Base-by-base conservation (phyloP, 495 filamentous ascomycete species). In the Xylaria acuta region DNA sequence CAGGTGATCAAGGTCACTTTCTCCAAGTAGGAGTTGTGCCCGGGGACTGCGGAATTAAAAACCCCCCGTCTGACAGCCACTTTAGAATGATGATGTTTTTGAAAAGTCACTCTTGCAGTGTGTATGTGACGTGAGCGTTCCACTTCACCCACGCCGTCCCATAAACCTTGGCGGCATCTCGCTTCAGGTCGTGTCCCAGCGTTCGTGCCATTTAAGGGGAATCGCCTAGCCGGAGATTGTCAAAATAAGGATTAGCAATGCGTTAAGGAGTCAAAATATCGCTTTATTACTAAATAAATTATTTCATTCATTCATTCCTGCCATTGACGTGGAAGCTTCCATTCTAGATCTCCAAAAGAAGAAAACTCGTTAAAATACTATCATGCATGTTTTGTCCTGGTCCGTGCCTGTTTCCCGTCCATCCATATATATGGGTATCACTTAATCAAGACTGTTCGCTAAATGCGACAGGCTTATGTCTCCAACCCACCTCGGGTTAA, bases 1-100 rank as follows among this genome's bases (percentile, higher is more conserved):
- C 51, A 54, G 22, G 51, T 54, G 3, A 54, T 54, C 51, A 54
- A 54, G 51, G 51, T 54, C 51, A 27, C 25, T 27, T 54, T 54
- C 25, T 54, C 51, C 22, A 54, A 54, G 25, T 54, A 30, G 5
- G 51, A 16, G 11, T 6, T 22, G 3, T 9, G n/a, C 7, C n/a
- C 3, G 22, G 22, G 22, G 30, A 27, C 4, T 54, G 9, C n/a
- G n/a, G n/a, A n/a, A n/a, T n/a, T n/a, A n/a, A n/a, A n/a, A n/a
- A n/a, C n/a, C n/a, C n/a, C n/a, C n/a, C n/a, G n/a, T n/a, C n/a
- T n/a, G n/a, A n/a, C n/a, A n/a, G n/a, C n/a, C n/a, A n/a, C n/a
- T n/a, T n/a, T n/a, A n/a, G n/a, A n/a, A n/a, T n/a, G n/a, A n/a
- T n/a, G n/a, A n/a, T n/a, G n/a, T n/a, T n/a, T n/a, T n/a, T n/a